Evolutionary conservation across 352 stramenopile species (phyloP).

Genomic region (Phytophthora fragariae): DNA sequence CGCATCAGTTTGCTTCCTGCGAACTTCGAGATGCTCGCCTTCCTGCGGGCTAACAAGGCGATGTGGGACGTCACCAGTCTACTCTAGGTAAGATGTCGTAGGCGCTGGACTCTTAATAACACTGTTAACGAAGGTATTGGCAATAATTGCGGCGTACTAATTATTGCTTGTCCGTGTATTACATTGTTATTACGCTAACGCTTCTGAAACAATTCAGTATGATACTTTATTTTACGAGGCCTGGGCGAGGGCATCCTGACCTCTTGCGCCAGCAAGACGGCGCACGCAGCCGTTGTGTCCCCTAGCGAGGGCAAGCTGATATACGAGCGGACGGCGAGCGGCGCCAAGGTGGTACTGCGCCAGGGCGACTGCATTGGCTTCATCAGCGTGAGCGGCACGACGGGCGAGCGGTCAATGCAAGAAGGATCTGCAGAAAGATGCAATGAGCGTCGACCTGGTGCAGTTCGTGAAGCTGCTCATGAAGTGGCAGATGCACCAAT

Average conservation of each 20-base stretch:
- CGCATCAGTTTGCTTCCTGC: neutral
- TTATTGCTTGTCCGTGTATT: neutral
- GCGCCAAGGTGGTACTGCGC: constrained; percentile 21
- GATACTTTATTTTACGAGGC: too few relatives aligned
- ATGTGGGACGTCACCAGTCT: neutral
- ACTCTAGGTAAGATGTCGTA: neutral
- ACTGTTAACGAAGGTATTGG: neutral
- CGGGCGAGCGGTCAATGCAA: constrained; percentile 35
- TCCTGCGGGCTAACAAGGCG: neutral
- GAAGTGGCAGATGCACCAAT: constrained; percentile 29
- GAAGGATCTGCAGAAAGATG: constrained; percentile 25
- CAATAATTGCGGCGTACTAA: neutral
- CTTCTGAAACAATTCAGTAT: too few relatives aligned
- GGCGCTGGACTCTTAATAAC: neutral
- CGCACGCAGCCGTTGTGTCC: neutral
- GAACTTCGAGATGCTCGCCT: neutral
- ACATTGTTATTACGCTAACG: too few relatives aligned
- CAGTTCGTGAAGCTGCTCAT: constrained; percentile 31
- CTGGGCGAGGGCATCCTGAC: constrained; percentile 30
- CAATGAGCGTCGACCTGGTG: constrained; percentile 27
- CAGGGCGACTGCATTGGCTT: constrained; percentile 18
- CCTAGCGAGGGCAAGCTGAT: constrained; percentile 23
- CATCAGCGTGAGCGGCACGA: constrained; percentile 35
- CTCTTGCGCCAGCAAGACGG: constrained; percentile 22
- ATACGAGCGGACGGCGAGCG: constrained; percentile 6